Conservation (phyloP, 1,284 basidiomycete genomes). For the Cutaneotrichosporon cyanovorans region DNA sequence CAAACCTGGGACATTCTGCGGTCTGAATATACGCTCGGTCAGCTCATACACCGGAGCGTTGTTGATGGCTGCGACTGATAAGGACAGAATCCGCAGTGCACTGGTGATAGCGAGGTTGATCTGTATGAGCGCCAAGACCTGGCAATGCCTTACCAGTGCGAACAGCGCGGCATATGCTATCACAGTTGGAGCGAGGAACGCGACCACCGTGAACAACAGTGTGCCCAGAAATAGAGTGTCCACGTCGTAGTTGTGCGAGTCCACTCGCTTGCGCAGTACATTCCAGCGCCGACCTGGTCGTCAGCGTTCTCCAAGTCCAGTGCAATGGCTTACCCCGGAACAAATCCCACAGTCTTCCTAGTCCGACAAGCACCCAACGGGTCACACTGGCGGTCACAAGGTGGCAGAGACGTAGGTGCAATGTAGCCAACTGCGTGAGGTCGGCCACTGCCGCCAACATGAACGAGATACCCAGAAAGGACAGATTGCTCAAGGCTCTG, state of each 20-base stretch:
- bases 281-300: slow-evolving; percentile 74
- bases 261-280: slow-evolving; percentile 65
- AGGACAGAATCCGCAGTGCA: background rate
- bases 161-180: slow-evolving; percentile 78
- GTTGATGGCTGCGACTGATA: slow-evolving; percentile 1
- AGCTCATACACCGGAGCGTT: slow-evolving; percentile 2
- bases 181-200: slow-evolving; percentile 86
- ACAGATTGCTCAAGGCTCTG: background rate
- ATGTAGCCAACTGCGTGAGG: slow-evolving; percentile 49
- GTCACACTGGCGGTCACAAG: slow-evolving; percentile 59
- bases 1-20: slow-evolving; percentile 1
- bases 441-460: slow-evolving; percentile 27
- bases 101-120: slow-evolving; percentile 2
- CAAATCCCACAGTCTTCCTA: slow-evolving; percentile 78
- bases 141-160: slow-evolving; percentile 53
- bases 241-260: slow-evolving; percentile 83
- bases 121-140: slow-evolving; percentile 6
- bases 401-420: slow-evolving; percentile 70
- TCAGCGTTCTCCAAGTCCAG: background rate
- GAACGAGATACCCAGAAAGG: slow-evolving; percentile 27
- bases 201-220: slow-evolving; percentile 83
- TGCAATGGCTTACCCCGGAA: slow-evolving; percentile 63
- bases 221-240: slow-evolving; percentile 93
- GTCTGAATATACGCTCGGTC: background rate
- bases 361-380: slow-evolving; percentile 55